These are phyloP conservation scores for Agroathelia rolfsii DNA, from an alignment of 1,284 basidiomycete species.

Conservation along the genomic window DNA sequence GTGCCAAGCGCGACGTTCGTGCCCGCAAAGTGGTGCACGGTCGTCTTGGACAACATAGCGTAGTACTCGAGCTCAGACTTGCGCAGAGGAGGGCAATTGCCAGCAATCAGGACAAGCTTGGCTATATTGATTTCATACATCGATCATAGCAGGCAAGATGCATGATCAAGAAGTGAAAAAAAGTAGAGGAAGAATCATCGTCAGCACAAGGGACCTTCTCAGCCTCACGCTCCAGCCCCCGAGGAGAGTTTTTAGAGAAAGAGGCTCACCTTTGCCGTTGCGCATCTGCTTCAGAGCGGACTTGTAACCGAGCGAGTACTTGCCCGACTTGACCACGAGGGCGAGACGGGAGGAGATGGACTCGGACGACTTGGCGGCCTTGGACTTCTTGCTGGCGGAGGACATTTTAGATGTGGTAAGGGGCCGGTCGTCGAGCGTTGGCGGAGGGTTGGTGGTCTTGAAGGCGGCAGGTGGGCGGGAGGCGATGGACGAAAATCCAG, in stretches of 20 bases:
- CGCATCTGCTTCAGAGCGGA: slow-evolving; percentile 98
- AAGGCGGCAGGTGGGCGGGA: no score
- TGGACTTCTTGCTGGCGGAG: slow-evolving; percentile 91
- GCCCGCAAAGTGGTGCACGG: slow-evolving; percentile 94
- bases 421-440: no score
- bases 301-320: slow-evolving; percentile 93
- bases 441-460: no score
- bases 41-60: slow-evolving; percentile 98
- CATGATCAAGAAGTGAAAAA: slow-evolving; percentile 8
- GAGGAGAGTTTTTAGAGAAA: slow-evolving; percentile 34
- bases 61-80: slow-evolving; percentile 99
- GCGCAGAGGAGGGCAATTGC: slow-evolving; percentile 97
- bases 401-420: no score
- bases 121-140: slow-evolving; percentile 52
- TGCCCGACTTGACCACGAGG: slow-evolving; percentile 96
- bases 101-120: slow-evolving; percentile 98
- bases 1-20: slow-evolving; percentile 98
- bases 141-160: no score
- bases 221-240: slow-evolving; percentile 93
- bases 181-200: slow-evolving; percentile 16
- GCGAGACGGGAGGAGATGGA: slow-evolving; percentile 93
- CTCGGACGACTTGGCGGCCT: slow-evolving; percentile 85
- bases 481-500: no score
- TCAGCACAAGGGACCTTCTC: slow-evolving; percentile 91
- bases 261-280: slow-evolving; percentile 84